These are phyloP conservation scores for Pythium sukuiense DNA, from an alignment of 352 stramenopile genomes.

Conservation along the genomic window DNA sequence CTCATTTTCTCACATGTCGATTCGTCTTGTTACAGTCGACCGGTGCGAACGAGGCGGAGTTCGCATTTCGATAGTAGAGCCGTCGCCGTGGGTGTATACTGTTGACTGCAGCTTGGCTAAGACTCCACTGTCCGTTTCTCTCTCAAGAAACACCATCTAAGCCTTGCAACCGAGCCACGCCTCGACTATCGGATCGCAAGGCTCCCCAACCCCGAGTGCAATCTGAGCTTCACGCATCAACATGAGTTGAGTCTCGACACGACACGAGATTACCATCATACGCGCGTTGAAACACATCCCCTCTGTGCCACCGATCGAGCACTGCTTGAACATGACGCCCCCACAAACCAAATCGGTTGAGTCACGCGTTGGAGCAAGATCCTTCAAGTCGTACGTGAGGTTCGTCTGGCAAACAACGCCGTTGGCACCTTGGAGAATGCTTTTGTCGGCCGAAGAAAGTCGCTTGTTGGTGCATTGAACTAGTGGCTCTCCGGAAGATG, in stretches of 20 bases:
- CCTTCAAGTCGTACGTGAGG: conserved; percentile 14
- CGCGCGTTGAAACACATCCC: conserved; percentile 26
- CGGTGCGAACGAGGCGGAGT: no score
- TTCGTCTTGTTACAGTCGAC: no score
- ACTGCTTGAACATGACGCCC: conserved; percentile 25
- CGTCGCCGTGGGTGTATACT: no score
- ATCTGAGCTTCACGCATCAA: conserved; percentile 18
- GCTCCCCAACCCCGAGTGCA: conserved; percentile 6
- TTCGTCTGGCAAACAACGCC: conserved; percentile 3
- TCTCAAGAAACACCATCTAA: background rate
- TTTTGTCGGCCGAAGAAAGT: background rate
- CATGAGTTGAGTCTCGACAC: background rate
- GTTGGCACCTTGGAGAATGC: background rate
- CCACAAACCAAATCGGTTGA: conserved; percentile 16
- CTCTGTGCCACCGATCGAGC: conserved; percentile 2
- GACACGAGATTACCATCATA: conserved; percentile 16
- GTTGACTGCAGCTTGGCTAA: no score
- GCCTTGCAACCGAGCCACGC: conserved; percentile 19
- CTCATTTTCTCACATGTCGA: no score
- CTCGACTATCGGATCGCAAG: conserved; percentile 19
- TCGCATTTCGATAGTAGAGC: no score
- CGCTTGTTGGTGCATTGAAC: conserved; percentile 6
- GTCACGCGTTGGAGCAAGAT: background rate
- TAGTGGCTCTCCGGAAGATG: conserved; percentile 1
- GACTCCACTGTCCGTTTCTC: background rate